Evolutionary conservation across 495 filamentous ascomycete genomes (phyloP), one percentile per base, ranked within the genome.

Genomic region (Penicillium angulare): DNA sequence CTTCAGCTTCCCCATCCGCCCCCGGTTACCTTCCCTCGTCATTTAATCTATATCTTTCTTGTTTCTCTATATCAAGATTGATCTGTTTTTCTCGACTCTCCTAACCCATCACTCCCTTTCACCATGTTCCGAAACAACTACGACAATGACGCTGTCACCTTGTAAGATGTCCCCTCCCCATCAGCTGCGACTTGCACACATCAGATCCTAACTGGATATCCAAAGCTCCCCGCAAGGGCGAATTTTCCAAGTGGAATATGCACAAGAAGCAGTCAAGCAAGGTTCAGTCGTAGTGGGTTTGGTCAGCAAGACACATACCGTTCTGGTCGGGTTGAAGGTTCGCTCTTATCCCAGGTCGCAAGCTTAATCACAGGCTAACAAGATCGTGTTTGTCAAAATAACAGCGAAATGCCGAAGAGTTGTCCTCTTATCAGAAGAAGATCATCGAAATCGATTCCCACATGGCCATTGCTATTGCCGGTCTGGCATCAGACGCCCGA

Each of bases 211-310:
- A 65, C 45, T 47, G 31, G 24, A 51, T 16, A 6, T 22, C 22
- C 20, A 43, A 61, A 97, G 92, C 86, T 98, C 93, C 50, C 93
- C 93, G 41, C 93, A 98, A 81, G 93, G 93, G 63, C 90, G 93
- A 68, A 97, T 98, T 79, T 98, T 97, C 72, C 93, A 98, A 73
- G 92, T 98, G 63, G 93, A 98, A 73, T 98, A 98, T 83, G 95
- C 93, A 57, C 86, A 87, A 68, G 93, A 97, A 79, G 93, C 93
- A 58, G 95, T 98, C 52, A 97, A 97, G 82, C 93, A 97, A 73
- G 93, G 93, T 60, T 97, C 93, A 36, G 93, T 97, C 13, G 95
- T 97, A 31, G 93, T 98, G 47, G 93, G 95, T 36, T 79, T 97
- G 61, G 89, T 90, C 58, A 96, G 90, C 85, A 96, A 97, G 79